Percentiles rank a stretch among this genome's conserved stretches.
Conservation (phyloP, 306 rosid species). For the Datisca glomerata region DNA sequence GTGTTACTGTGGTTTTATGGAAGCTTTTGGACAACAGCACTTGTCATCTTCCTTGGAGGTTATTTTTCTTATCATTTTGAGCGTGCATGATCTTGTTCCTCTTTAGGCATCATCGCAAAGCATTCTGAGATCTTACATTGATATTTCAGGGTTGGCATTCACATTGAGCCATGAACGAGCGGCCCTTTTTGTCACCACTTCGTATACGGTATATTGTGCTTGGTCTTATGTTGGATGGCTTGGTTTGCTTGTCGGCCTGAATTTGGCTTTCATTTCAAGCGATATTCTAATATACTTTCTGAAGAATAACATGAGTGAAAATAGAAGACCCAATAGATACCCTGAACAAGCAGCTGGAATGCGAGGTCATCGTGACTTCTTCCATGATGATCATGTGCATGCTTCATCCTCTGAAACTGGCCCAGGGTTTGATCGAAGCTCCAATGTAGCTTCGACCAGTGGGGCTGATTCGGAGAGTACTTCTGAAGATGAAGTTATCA, state of each 20-base stretch:
- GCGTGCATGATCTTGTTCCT: conserved; percentile 12
- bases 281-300: conserved; percentile 71
- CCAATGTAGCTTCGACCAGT: conserved; percentile 82
- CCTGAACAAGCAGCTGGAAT: conserved; percentile 60
- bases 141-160: conserved; percentile 73
- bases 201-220: conserved; percentile 76
- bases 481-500: conserved; percentile 91
- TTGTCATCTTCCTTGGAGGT: conserved; percentile 84
- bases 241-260: conserved; percentile 62
- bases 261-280: conserved; percentile 79
- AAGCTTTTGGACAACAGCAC: conserved; percentile 78
- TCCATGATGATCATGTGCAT: conserved; percentile 42
- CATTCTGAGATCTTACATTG: conserved; percentile 22
- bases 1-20: conserved; percentile 83
- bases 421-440: conserved; percentile 52
- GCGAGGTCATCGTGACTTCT: conserved; percentile 63
- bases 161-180: conserved; percentile 55
- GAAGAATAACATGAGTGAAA: conserved; percentile 62
- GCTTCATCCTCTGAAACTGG: conserved; percentile 56
- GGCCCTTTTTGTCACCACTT: conserved; percentile 56
- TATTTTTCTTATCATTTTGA: conserved; percentile 18
- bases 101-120: conserved; percentile 5
- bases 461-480: conserved; percentile 66
- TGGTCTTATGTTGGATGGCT: conserved; percentile 90
- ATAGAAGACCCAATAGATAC: conserved; percentile 43